Evolutionary conservation across 2,329 filamentous ascomycete genomes (phyloP).

Genomic region (Hymenoscyphus occultus): DNA sequence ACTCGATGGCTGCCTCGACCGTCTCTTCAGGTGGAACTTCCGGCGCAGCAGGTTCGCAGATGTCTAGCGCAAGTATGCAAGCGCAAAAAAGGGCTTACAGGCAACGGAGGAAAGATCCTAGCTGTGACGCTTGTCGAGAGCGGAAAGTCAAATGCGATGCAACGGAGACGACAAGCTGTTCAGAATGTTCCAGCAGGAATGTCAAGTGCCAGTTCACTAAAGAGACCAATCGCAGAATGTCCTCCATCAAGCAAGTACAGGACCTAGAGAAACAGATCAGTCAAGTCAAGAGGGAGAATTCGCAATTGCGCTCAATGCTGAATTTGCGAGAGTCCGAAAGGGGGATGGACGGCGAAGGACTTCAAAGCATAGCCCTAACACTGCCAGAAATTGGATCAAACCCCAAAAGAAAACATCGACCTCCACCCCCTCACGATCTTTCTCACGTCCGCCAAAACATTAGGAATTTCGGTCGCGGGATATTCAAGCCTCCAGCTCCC

Average conservation of each 20-base stretch:
- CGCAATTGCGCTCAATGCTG: slow-evolving; percentile 65
- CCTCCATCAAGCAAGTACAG: slow-evolving; percentile 98
- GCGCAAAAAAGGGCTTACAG: slow-evolving; percentile 91
- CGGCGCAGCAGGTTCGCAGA: slow-evolving; percentile 40
- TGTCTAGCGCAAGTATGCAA: slow-evolving; percentile 51
- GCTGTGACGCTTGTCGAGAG: slow-evolving; percentile 93
- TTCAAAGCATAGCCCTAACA: slow-evolving; percentile 47
- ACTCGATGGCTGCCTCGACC: slow-evolving; percentile 58
- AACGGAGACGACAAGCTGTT: slow-evolving; percentile 93
- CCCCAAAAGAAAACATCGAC: slow-evolving; percentile 60
- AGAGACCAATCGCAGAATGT: slow-evolving; percentile 97
- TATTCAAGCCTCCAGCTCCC: slow-evolving; percentile 74
- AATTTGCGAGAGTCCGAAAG: slow-evolving; percentile 42
- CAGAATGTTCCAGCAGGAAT: slow-evolving; percentile 92
- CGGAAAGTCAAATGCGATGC: slow-evolving; percentile 87
- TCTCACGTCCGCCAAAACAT: slow-evolving; percentile 70
- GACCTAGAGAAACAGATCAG: slow-evolving; percentile 91
- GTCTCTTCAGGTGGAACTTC: slow-evolving; percentile 57
- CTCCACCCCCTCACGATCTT: slow-evolving; percentile 64
- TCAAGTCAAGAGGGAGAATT: slow-evolving; percentile 75
- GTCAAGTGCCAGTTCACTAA: slow-evolving; percentile 99
- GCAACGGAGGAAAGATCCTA: slow-evolving; percentile 92
- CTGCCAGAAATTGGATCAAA: slow-evolving; percentile 65
- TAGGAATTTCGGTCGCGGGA: slow-evolving; percentile 68
- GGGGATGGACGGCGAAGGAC: slow-evolving; percentile 39